These are phyloP conservation scores for Vigna angularis DNA, from an alignment of 306 rosid species.

Conservation along the genomic window DNA sequence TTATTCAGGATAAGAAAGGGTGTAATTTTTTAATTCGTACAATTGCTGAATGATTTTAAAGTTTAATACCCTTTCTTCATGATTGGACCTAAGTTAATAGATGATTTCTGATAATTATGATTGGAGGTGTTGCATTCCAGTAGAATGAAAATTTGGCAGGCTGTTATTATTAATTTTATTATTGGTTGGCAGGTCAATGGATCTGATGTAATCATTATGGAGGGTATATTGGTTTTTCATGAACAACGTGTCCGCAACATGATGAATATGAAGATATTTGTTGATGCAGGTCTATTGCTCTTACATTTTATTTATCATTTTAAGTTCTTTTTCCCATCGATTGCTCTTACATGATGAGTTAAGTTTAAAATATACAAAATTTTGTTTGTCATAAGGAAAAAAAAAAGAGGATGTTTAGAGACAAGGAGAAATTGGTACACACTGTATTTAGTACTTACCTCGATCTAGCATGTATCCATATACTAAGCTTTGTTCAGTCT, in stretches of 20 bases:
- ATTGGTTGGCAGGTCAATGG: conserved; percentile 79
- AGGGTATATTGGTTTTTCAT: conserved; percentile 95
- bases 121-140: neutral
- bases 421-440: conserved; percentile 19
- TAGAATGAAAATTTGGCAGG: conserved; percentile 14
- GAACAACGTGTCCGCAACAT: conserved; percentile 84
- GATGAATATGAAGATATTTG: conserved; percentile 95
- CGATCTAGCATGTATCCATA: conserved; percentile 21
- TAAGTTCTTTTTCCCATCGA: neutral
- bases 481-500: conserved; percentile 26
- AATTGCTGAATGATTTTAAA: neutral
- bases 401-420: neutral
- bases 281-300: conserved; percentile 75
- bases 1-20: conserved; percentile 22
- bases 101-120: conserved; percentile 32
- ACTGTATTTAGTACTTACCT: neutral
- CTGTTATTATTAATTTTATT: neutral
- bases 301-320: conserved; percentile 21
- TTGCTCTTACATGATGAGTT: too few species aligned
- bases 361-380: neutral
- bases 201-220: conserved; percentile 86
- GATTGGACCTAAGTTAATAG: conserved; percentile 18
- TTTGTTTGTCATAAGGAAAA: conserved; percentile 13
- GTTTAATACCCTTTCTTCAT: conserved; percentile 26
- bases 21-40: conserved; percentile 7